Evolutionary conservation across 768 basidiomycete genomes (phyloP), one percentile per base, ranked within the genome.

Genomic region (Amanita subjunquillea): DNA sequence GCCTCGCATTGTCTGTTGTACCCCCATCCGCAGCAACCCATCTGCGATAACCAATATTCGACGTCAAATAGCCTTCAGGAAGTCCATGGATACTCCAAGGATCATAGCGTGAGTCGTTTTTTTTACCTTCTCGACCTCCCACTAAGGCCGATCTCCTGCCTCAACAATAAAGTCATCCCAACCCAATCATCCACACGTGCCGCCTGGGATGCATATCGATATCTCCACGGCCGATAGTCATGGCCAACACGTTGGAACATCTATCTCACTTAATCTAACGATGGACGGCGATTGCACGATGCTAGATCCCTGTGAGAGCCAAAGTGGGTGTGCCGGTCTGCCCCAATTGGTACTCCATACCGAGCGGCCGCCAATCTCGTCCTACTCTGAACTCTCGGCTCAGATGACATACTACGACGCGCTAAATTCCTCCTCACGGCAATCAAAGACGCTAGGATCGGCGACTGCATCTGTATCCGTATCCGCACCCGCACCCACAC

Each of bases 311-410:
- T 12, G 34, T 5, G 34, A 25, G 34, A 38, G n/a, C 37, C 36
- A 38, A 13, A 25, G n/a, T n/a, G 48, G 48, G 8, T 40, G 38
- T 17, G 25, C 29, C 8, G 48, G 25, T 27, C 39, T 41, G 22
- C 13, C 37, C 37, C 48, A 49, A 13, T 15, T 23, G 48, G 34
- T 23, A 8, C 36, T 50, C 7, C 50, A 51, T 30, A 15, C 50
- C 4, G 50, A 51, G 37, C 50, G 41, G 4, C 50, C 41, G 17
- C 50, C 50, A 2, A 20, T 51, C 13, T 51, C 50, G 13, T 51
- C 50, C n/a, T 51, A 51, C 43, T 51, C 50, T 32, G 50, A 51
- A 22, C 17, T 51, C 3, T 51, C 50, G 13, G 50, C 50, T 10
- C 50, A 51, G 6, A 51, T 36, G 41, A 15, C 38, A 7, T 51